Base-by-base conservation (phyloP, 306 rosid genomes). In the Nissolia schottii region DNA sequence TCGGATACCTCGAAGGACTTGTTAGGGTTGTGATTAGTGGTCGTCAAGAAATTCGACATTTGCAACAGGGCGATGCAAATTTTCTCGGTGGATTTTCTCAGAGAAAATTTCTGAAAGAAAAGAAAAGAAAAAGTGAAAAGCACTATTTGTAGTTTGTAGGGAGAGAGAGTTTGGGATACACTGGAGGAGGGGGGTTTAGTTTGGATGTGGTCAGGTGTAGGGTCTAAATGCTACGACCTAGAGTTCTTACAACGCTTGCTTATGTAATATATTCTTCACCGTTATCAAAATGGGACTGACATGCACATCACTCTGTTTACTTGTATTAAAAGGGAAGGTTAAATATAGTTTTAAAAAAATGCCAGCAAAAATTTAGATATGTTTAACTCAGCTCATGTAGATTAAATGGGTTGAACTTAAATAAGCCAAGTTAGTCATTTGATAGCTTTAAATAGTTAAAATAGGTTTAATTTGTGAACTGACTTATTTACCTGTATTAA, bases 1-100 rank as follows among this genome's bases (percentile, higher is more conserved):
- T 24, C 9, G 16, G 48, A 22, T 70, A 87, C 96, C 90, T 89
- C 96, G 7, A 81, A 65, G 18, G 96, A 87, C 56, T 89, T 89
- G 75, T 87, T 89, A 32, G 96, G 92, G 74, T 87, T 89, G 7
- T 81, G 75, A 74, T 85, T 79, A 16, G 70, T 32, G 43, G 24
- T 70, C 1, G 74, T 34, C 46, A 81, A 29, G 74, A 84, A 79
- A 28, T 46, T 67, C 59, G 86, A 71, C 88, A 83, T 79, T 79
- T 76, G 61, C 1, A 46, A 64, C 75, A 19, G 62, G 7, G 28
- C n/a, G 60, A 48, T 18, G 31, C 15, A 25, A 46, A 61, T 40
- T 53, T 46, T 64, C 24, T 49, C 29, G 37, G 67, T 8, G 45
- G 48, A 37, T 25, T 74, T 63, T 41, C 64, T 23, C 13, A 0